These are phyloP conservation scores for Purpureocillium lavendulum DNA, from an alignment of 2,329 filamentous ascomycete genomes.

Conservation along the genomic window DNA sequence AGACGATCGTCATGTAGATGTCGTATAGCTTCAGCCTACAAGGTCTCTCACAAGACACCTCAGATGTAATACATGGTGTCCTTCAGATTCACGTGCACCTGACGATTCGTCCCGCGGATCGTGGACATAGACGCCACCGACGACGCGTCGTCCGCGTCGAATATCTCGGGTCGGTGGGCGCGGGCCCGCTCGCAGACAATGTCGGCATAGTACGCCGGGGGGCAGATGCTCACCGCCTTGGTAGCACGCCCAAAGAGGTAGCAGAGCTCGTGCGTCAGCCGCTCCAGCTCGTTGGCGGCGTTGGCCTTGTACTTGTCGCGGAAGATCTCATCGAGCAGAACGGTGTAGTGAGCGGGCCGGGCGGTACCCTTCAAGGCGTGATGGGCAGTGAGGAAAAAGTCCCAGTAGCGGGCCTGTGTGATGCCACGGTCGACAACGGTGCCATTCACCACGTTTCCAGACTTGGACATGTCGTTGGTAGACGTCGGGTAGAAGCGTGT, in stretches of 20 bases:
- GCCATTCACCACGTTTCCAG: slow-evolving; percentile 63
- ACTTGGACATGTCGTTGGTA: slow-evolving; percentile 33
- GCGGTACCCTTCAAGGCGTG: slow-evolving; percentile 75
- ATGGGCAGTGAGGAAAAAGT: slow-evolving; percentile 82
- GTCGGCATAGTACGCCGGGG: slow-evolving; percentile 87
- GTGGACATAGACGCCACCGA: slow-evolving; percentile 1
- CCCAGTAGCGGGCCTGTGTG: slow-evolving; percentile 66
- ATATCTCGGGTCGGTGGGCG: slow-evolving; percentile 58
- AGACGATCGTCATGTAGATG: too few species aligned
- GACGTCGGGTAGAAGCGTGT: slow-evolving; percentile 75
- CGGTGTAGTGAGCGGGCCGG: slow-evolving; percentile 77
- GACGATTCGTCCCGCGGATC: slow-evolving; percentile 1
- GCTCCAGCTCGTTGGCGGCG: slow-evolving; percentile 61
- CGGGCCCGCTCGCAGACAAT: slow-evolving; percentile 72
- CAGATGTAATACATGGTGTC: slow-evolving; percentile 51
- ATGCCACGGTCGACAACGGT: slow-evolving; percentile 82
- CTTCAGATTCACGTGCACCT: slow-evolving; percentile 32
- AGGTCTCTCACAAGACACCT: slow-evolving; percentile 7
- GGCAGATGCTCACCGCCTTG: slow-evolving; percentile 81
- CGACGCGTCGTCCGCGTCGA: slow-evolving; percentile 35
- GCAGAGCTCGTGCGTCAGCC: slow-evolving; percentile 69
- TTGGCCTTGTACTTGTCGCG: slow-evolving; percentile 22
- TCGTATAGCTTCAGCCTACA: too few species aligned
- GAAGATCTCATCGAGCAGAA: slow-evolving; percentile 64
- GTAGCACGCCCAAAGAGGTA: slow-evolving; percentile 80